These are phyloP conservation scores for Omphalotus olearius DNA, from an alignment of 1,284 basidiomycete species.

Conservation along the genomic window DNA sequence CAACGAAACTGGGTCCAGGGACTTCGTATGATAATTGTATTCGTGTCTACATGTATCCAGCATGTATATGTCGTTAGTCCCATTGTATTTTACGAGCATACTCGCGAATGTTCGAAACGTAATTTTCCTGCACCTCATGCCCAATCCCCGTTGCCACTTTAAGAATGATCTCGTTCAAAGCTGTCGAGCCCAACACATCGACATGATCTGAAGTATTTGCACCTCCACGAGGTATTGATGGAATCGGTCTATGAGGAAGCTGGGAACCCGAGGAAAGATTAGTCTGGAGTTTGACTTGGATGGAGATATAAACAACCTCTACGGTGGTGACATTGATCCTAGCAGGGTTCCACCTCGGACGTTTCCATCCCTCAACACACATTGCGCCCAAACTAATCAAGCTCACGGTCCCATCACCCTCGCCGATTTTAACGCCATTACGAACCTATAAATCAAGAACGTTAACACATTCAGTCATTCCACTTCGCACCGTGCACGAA, in stretches of 20 bases:
- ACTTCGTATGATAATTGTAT: neutral
- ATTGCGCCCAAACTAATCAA: constrained; percentile 89
- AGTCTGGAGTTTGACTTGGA: neutral
- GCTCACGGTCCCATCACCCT: constrained; percentile 96
- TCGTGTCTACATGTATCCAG: neutral
- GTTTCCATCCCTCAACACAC: constrained; percentile 95
- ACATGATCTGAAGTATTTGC: constrained; percentile 91
- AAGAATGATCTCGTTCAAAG: constrained; percentile 88
- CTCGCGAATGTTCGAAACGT: constrained; percentile 78
- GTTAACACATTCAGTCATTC: neutral
- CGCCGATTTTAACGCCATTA: constrained; percentile 86
- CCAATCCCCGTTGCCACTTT: constrained; percentile 80
- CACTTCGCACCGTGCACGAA: neutral
- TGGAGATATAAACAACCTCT: constrained; percentile 42
- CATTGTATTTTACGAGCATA: constrained; percentile 77
- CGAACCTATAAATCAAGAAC: constrained; percentile 46
- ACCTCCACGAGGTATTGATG: constrained; percentile 81
- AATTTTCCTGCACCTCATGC: constrained; percentile 66
- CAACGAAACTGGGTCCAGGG: constrained; percentile 1
- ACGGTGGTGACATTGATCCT: constrained; percentile 83
- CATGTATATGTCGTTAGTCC: constrained; percentile 43
- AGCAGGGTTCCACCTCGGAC: constrained; percentile 90
- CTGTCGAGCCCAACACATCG: constrained; percentile 87
- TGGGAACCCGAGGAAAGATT: constrained; percentile 23
- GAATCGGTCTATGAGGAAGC: constrained; percentile 83